phyloP scores from a whole-genome alignment of 2,329 filamentous ascomycete species.

The Phialophora tarda region DNA sequence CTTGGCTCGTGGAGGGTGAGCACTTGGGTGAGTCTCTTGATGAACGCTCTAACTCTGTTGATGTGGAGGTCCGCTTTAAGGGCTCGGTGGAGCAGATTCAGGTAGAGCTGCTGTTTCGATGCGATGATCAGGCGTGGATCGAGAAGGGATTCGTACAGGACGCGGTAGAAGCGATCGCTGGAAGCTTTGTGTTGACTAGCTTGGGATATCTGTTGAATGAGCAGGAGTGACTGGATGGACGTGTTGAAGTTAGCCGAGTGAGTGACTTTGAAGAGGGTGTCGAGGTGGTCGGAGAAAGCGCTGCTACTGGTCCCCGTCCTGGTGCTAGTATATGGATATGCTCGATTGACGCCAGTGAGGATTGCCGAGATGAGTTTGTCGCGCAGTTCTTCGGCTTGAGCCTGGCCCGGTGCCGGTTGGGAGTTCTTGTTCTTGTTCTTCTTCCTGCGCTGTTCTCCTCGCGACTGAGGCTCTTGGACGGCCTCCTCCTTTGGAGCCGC shows the following conservation, averaged over 20 bases:
- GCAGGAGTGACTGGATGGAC: conserved; percentile 89
- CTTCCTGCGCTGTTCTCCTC: conserved; percentile 22
- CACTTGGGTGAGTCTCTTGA: conserved; percentile 89
- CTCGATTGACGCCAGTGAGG: conserved; percentile 91
- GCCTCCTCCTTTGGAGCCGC: conserved; percentile 42
- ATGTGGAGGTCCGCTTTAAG: conserved; percentile 89
- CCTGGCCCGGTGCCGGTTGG: conserved; percentile 41
- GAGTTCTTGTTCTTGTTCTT: conserved; percentile 36
- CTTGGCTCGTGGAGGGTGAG: conserved; percentile 87
- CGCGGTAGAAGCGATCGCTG: conserved; percentile 91
- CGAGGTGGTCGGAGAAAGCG: conserved; percentile 80
- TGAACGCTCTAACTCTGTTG: conserved; percentile 91
- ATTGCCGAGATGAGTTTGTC: conserved; percentile 94
- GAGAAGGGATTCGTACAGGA: conserved; percentile 90
- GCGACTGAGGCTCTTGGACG: conserved; percentile 28
- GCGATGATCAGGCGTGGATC: conserved; percentile 87
- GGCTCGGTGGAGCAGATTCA: conserved; percentile 87
- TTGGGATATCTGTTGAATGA: conserved; percentile 89
- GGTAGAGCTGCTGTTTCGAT: conserved; percentile 92
- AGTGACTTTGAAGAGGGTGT: conserved; percentile 93
- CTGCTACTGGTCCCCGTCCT: conserved; percentile 70
- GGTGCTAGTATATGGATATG: conserved; percentile 82
- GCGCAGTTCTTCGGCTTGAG: conserved; percentile 70
- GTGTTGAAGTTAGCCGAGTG: conserved; percentile 99
- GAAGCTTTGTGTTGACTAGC: conserved; percentile 71